Percentiles rank a stretch among this genome's conserved stretches.
Conservation (phyloP, 2,329 filamentous ascomycete species). For the Trichoderma sp. region DNA sequence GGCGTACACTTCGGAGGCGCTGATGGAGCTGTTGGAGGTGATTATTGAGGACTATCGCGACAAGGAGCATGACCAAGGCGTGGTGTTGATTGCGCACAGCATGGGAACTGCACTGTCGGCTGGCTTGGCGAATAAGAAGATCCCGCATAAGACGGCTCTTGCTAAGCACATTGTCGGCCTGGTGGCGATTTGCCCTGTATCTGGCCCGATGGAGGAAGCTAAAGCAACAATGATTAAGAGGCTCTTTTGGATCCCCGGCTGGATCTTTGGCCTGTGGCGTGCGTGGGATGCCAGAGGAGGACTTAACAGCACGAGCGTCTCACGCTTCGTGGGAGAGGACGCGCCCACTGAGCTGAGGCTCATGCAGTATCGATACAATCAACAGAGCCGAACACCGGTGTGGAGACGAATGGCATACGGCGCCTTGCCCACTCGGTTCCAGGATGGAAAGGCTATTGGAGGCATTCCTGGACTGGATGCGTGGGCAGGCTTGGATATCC, state of each 20-base stretch:
- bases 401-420: conserved; percentile 81
- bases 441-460: conserved; percentile 49
- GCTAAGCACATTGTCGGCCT: conserved; percentile 68
- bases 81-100: conserved; percentile 84
- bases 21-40: conserved; percentile 70
- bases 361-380: conserved; percentile 73
- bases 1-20: conserved; percentile 74
- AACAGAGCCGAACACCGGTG: conserved; percentile 76
- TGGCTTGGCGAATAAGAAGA: conserved; percentile 54
- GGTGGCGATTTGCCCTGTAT: conserved; percentile 76
- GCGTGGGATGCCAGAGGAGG: conserved; percentile 78
- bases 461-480: conserved; percentile 67
- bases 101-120: conserved; percentile 81
- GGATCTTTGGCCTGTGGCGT: conserved; percentile 73
- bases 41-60: conserved; percentile 74
- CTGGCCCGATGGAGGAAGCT: conserved; percentile 57
- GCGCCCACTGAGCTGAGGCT: conserved; percentile 64
- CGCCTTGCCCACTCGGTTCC: conserved; percentile 56
- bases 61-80: conserved; percentile 60
- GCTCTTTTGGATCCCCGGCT: conserved; percentile 65
- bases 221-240: conserved; percentile 45
- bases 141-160: conserved; percentile 48
- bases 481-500: conserved; percentile 71
- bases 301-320: conserved; percentile 71
- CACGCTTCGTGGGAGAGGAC: conserved; percentile 67